A percentile compares a stretch with the other conserved stretches of the same genome.
Conservation (phyloP, 176 grass and related monocot species). For the Oryza meridionalis region DNA sequence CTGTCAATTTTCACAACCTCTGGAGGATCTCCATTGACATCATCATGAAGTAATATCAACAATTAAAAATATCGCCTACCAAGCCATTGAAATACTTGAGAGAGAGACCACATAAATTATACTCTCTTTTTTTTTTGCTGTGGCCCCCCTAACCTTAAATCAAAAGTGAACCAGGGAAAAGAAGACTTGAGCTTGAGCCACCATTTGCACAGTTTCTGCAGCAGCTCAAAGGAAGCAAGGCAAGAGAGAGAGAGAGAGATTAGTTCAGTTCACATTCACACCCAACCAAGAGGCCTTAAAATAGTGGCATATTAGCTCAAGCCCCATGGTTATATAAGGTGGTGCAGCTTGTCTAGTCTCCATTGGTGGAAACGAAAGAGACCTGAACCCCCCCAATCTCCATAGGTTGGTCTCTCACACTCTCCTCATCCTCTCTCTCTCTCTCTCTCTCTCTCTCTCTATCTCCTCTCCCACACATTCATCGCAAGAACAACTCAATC, state of each 20-base stretch:
- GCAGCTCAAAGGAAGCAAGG: slow-evolving; percentile 21
- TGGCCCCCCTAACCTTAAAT: slow-evolving; percentile 22
- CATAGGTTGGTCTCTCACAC: slow-evolving; percentile 53
- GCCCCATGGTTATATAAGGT: slow-evolving; percentile 46
- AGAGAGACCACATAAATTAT: slow-evolving; percentile 1
- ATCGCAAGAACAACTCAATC: slow-evolving; percentile 13
- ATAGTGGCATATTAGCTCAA: not conserved
- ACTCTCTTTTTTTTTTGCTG: not conserved
- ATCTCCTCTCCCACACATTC: not conserved
- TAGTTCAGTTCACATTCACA: slow-evolving; percentile 55
- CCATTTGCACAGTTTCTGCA: slow-evolving; percentile 57
- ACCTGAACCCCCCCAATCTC: slow-evolving; percentile 38
- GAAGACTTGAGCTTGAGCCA: slow-evolving; percentile 52
- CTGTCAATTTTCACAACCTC: slow-evolving; percentile 3
- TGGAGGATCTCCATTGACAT: slow-evolving; percentile 23
- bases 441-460: not conserved
- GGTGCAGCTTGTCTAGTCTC: slow-evolving; percentile 31
- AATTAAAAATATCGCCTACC: slow-evolving; percentile 25
- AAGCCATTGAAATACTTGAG: slow-evolving; percentile 32
- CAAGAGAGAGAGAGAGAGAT: not conserved
- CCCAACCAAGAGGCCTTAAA: slow-evolving; percentile 54
- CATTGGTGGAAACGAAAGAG: slow-evolving; percentile 52
- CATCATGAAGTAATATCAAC: slow-evolving; percentile 28
- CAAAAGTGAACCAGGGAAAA: slow-evolving; percentile 20
- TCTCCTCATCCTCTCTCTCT: slow-evolving; percentile 11